phyloP scores from a whole-genome alignment of 345 rosid species.

The Viola odorata region DNA sequence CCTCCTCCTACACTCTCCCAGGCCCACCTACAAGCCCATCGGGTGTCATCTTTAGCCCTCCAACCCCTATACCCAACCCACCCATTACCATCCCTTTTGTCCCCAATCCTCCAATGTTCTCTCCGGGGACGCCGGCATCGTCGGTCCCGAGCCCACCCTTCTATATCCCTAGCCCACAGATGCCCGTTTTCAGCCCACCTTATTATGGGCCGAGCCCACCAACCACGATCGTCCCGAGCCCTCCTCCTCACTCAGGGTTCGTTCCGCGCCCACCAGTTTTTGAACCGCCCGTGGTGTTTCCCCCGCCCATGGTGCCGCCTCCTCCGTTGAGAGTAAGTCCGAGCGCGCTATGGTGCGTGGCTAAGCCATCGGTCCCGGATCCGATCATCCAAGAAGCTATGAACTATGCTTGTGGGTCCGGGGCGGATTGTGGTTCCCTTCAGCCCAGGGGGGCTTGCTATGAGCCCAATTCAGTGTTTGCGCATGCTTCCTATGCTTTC shows the following conservation, averaged over 20 bases:
- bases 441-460: constrained; percentile 66
- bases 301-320: constrained; percentile 71
- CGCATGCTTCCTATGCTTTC: constrained; percentile 87
- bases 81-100: neutral
- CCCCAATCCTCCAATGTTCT: too few relatives aligned
- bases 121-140: neutral
- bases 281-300: constrained; percentile 69
- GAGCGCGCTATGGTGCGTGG: constrained; percentile 80
- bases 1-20: constrained; percentile 15
- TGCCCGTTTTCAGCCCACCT: neutral
- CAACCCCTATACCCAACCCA: constrained; percentile 18
- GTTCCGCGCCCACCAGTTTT: constrained; percentile 46
- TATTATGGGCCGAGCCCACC: constrained; percentile 31
- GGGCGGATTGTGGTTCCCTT: constrained; percentile 75
- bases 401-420: constrained; percentile 90
- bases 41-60: constrained; percentile 12
- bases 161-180: constrained; percentile 6
- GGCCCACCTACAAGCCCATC: constrained; percentile 46
- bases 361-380: constrained; percentile 89
- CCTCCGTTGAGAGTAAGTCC: constrained; percentile 34
- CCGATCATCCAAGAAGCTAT: constrained; percentile 91
- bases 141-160: constrained; percentile 6
- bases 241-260: constrained; percentile 19
- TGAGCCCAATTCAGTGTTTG: constrained; percentile 64
- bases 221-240: constrained; percentile 13